A percentile compares a stretch with the other conserved stretches of the same genome.
Evolutionary conservation across 305 asterid species (phyloP).

Genomic region (Solanum hybrid): DNA sequence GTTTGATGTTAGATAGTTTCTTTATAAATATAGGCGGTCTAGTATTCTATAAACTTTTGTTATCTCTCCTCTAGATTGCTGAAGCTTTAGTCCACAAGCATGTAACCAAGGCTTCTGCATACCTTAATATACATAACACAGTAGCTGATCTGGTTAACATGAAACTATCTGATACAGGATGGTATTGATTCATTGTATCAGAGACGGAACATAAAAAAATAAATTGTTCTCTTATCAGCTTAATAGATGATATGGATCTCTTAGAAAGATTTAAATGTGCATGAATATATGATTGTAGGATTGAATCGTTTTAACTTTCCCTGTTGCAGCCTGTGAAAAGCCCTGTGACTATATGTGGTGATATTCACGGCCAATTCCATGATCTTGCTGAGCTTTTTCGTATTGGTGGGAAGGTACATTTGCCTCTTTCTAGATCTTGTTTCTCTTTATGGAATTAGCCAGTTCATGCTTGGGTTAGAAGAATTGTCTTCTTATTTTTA

Average conservation of each 20-base stretch:
- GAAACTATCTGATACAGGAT: background rate
- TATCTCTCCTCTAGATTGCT: background rate
- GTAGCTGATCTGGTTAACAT: background rate
- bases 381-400: slow-evolving; percentile 56
- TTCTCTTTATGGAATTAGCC: background rate
- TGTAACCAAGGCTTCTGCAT: background rate
- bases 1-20: background rate
- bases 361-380: slow-evolving; percentile 55
- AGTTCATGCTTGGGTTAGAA: background rate
- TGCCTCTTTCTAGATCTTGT: background rate
- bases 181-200: background rate
- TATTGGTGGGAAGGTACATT: slow-evolving; percentile 42
- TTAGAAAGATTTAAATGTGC: background rate
- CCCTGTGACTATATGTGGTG: slow-evolving; percentile 57
- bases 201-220: background rate
- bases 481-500: background rate
- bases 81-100: background rate
- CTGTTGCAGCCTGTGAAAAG: slow-evolving; percentile 48
- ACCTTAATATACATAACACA: background rate
- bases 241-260: background rate
- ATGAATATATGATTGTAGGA: background rate
- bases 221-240: background rate
- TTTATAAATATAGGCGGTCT: background rate
- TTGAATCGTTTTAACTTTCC: slow-evolving; percentile 2
- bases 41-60: background rate